A percentile compares a stretch with the other conserved stretches of the same genome.
Evolutionary conservation across 768 basidiomycete species (phyloP).

Genomic region (Suillus hirtellus): DNA sequence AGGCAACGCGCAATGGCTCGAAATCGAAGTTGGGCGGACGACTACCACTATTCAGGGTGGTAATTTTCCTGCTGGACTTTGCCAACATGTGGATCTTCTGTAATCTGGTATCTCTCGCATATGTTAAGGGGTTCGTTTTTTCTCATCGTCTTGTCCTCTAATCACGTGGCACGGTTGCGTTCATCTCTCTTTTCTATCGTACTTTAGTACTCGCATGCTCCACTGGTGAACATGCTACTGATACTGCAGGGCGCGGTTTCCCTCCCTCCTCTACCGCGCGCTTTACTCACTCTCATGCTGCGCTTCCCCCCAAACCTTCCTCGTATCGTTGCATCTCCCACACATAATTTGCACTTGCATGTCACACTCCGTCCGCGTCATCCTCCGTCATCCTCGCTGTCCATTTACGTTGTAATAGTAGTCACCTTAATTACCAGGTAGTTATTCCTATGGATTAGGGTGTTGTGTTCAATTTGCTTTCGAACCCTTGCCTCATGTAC

Average conservation of each 20-base stretch:
- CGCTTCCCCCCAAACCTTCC: neutral
- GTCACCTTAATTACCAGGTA: conserved; percentile 26
- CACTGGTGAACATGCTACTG: conserved; percentile 3
- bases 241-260: conserved; percentile 5
- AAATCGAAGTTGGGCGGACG: conserved; percentile 69
- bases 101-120: conserved; percentile 21
- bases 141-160: conserved; percentile 16
- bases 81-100: conserved; percentile 22
- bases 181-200: conserved; percentile 27
- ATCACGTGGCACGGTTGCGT: conserved; percentile 4
- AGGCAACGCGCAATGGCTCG: conserved; percentile 50
- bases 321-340: conserved; percentile 10
- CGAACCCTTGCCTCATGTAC: neutral
- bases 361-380: conserved; percentile 9
- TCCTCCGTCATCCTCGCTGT: conserved; percentile 20
- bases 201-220: conserved; percentile 15
- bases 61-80: conserved; percentile 25
- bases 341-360: conserved; percentile 11
- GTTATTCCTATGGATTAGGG: conserved; percentile 12
- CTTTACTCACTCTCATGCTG: conserved; percentile 2
- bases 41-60: conserved; percentile 69
- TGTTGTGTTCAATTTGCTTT: conserved; percentile 9
- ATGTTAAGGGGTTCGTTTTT: conserved; percentile 21
- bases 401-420: conserved; percentile 36
- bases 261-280: conserved; percentile 1